phyloP scores from a whole-genome alignment of 2,329 filamentous ascomycete genomes.

The Fusarium sp. region DNA sequence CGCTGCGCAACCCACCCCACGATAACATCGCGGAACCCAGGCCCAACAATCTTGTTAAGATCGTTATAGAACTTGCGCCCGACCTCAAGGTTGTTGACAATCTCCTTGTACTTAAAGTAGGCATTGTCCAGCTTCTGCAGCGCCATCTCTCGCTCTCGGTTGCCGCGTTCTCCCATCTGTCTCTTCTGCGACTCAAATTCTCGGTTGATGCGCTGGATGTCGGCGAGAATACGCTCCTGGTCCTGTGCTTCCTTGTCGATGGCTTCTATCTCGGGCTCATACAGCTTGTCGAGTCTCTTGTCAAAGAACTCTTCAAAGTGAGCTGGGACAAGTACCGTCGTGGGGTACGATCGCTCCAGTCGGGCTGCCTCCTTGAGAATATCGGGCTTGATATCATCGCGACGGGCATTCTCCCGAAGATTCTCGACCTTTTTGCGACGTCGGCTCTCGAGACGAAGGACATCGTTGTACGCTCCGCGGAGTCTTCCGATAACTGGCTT shows the following conservation, averaged over 20 bases:
- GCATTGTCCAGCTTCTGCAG: constrained; percentile 90
- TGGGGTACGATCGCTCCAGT: constrained; percentile 86
- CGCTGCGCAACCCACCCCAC: constrained; percentile 84
- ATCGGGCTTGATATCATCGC: constrained; percentile 89
- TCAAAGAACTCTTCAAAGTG: constrained; percentile 96
- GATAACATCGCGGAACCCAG: constrained; percentile 81
- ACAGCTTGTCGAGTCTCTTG: constrained; percentile 77
- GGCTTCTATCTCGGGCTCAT: constrained; percentile 81
- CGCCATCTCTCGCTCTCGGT: constrained; percentile 83
- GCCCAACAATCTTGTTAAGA: constrained; percentile 84
- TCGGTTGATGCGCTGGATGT: constrained; percentile 80
- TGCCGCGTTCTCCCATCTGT: constrained; percentile 69
- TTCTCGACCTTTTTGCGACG: constrained; percentile 83
- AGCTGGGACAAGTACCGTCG: constrained; percentile 84
- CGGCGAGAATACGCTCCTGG: constrained; percentile 77
- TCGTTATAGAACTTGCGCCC: constrained; percentile 98
- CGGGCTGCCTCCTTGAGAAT: constrained; percentile 86
- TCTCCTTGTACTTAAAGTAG: constrained; percentile 96
- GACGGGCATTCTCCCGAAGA: constrained; percentile 81
- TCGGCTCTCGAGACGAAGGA: constrained; percentile 83
- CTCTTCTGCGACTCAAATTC: constrained; percentile 81
- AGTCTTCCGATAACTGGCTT: constrained; percentile 83
- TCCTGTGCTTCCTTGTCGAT: constrained; percentile 79
- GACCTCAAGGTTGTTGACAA: constrained; percentile 89
- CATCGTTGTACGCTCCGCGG: constrained; percentile 85